phyloP scores from a whole-genome alignment of 345 rosid species.

The Dipteronia dyeriana region DNA sequence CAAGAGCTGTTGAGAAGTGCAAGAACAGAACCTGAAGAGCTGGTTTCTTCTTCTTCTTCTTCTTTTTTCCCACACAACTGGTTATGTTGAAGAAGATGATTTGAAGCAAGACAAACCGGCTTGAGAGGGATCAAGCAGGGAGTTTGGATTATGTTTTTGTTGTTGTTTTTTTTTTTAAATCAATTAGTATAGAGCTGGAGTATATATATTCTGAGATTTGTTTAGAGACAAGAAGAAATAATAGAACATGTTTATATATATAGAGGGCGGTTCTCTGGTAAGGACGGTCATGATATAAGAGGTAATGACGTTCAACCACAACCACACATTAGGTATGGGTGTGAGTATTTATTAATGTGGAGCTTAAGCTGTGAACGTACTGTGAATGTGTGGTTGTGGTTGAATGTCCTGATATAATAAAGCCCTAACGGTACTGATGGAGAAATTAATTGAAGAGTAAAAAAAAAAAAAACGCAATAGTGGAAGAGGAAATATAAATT shows the following conservation, averaged over 20 bases:
- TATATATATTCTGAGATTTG: constrained; percentile 20
- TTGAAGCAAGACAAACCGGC: constrained; percentile 44
- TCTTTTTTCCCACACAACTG: neutral
- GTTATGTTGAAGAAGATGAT: constrained; percentile 7
- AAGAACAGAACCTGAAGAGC: constrained; percentile 71
- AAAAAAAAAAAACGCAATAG: too few relatives aligned
- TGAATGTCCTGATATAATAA: too few relatives aligned
- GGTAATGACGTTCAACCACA: too few relatives aligned
- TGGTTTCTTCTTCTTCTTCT: neutral
- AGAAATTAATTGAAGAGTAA: too few relatives aligned
- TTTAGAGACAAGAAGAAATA: constrained; percentile 23
- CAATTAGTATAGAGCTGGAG: neutral
- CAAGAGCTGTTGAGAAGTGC: constrained; percentile 75
- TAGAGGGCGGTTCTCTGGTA: too few relatives aligned
- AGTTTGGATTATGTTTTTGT: constrained; percentile 40
- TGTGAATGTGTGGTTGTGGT: too few relatives aligned
- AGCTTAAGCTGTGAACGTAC: too few relatives aligned
- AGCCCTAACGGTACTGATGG: too few relatives aligned
- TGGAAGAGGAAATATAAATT: too few relatives aligned
- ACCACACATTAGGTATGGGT: too few relatives aligned
- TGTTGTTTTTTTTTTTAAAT: neutral
- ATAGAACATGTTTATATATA: constrained; percentile 23
- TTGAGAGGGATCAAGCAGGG: constrained; percentile 51
- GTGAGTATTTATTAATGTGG: too few relatives aligned
- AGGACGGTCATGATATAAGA: too few relatives aligned